Evolutionary conservation across 441 rosid genomes (phyloP).

Genomic region (Erysimum cheiri): DNA sequence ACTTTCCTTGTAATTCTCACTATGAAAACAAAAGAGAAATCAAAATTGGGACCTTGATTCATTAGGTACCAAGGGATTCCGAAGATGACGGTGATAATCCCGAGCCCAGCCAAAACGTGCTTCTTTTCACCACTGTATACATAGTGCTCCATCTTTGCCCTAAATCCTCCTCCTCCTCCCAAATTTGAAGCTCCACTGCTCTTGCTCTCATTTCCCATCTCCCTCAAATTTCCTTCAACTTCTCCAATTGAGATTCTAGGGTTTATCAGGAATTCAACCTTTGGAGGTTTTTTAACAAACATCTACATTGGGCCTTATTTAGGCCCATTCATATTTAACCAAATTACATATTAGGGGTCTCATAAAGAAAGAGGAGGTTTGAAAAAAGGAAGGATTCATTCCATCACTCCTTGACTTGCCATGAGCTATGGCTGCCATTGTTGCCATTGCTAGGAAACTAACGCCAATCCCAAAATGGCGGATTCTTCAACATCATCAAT

Average conservation of each 20-base stretch:
- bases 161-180: conserved; percentile 53
- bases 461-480: conserved; percentile 5
- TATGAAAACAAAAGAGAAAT: neutral
- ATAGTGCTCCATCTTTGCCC: conserved; percentile 57
- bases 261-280: conserved; percentile 26
- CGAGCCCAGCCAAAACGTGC: conserved; percentile 71
- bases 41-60: conserved; percentile 58
- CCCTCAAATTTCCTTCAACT: neutral
- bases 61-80: conserved; percentile 73
- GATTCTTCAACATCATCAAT: conserved; percentile 8
- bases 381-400: neutral
- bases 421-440: conserved; percentile 36
- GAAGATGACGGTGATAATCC: conserved; percentile 42
- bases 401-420: conserved; percentile 2
- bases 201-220: conserved; percentile 46
- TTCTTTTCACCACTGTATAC: conserved; percentile 81
- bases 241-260: conserved; percentile 23
- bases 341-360: too few species aligned
- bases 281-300: neutral
- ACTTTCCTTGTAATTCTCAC: conserved; percentile 13
- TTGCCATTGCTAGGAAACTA: conserved; percentile 25
- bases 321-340: conserved; percentile 26
- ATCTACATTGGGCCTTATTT: conserved; percentile 8
- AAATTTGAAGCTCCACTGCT: conserved; percentile 41
- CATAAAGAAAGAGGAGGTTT: neutral